Base-by-base conservation (phyloP, 371 early-diverging fungal species). In the Apophysomyces variabilis region DNA sequence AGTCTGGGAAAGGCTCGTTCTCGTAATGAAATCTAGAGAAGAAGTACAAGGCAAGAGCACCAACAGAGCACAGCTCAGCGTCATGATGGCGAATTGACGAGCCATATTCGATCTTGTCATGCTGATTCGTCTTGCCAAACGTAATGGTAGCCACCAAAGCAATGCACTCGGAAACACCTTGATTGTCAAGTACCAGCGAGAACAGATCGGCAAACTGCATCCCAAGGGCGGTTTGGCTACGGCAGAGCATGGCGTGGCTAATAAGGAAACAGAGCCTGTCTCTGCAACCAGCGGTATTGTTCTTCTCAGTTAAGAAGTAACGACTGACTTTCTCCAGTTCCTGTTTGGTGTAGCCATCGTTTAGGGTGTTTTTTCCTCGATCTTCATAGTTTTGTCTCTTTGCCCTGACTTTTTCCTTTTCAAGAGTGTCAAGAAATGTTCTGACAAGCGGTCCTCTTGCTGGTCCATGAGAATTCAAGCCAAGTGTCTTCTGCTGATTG, bases 41-140 rank as follows among this genome's bases (percentile, higher is more conserved):
- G 18, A 18, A 18, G 18, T 18, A 18, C 18, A 18, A 18, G 18
- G 18, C 18, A 18, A 18, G 18, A 18, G 18, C 18, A 18, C 18
- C 18, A 18, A 18, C 18, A 18, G 18, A 18, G 18, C 18, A 18
- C 18, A 18, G 18, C 18, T 18, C 18, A 18, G 18, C 18, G 18
- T 18, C 0, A 18, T 18, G 18, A 18, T 18, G 18, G 18, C 18
- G 18, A 18, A 50, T 50, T 1, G 54, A 50, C 1, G 54, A 18
- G 37, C 64, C 45, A 58, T 64, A 64, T 41, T 64, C 64, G 14
- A 57, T 64, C 39, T 64, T 57, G 35, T 16, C 64, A 16, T 64
- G 58, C 4, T 43, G 64, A 36, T 58, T 58, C 1, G 58, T 45
- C 36, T 57, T 64, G 13, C 58, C 58, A 64, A 57, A 58, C 1